Evolutionary conservation across 352 stramenopile species (phyloP).

Genomic region (Pythium apleroticum): DNA sequence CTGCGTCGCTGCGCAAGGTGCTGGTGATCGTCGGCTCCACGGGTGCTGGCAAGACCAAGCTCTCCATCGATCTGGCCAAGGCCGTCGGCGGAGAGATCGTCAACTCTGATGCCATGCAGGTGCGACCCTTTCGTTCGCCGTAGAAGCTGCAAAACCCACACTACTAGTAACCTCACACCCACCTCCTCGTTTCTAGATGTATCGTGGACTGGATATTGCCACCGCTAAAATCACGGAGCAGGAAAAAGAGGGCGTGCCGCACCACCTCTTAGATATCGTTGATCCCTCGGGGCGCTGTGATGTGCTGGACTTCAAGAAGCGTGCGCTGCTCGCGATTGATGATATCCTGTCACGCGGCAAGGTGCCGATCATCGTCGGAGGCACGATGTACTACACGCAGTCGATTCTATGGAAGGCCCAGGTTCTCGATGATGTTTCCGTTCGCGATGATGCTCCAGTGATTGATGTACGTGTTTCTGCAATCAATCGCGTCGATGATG

Average conservation of each 20-base stretch:
- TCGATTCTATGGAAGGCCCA: constrained; percentile 87
- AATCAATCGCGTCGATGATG: background rate
- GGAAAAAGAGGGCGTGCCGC: constrained; percentile 86
- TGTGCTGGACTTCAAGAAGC: constrained; percentile 80
- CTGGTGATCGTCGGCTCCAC: constrained; percentile 91
- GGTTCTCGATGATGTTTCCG: constrained; percentile 72
- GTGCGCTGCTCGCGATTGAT: constrained; percentile 74
- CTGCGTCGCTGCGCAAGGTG: constrained; percentile 64
- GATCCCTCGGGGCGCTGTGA: constrained; percentile 74
- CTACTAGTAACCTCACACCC: background rate
- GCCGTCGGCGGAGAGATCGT: constrained; percentile 88
- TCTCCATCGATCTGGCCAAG: constrained; percentile 90
- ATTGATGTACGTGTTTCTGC: constrained; percentile 20
- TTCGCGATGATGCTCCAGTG: constrained; percentile 20
- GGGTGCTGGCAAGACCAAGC: constrained; percentile 91
- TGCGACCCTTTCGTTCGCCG: constrained; percentile 3
- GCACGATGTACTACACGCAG: constrained; percentile 94
- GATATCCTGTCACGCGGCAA: constrained; percentile 86
- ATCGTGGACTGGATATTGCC: constrained; percentile 85
- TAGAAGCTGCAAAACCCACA: background rate
- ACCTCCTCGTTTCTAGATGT: constrained; percentile 54
- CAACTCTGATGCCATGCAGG: constrained; percentile 92
- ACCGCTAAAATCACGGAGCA: constrained; percentile 86
- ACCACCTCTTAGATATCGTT: constrained; percentile 89
- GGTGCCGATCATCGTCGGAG: constrained; percentile 89